Conservation (phyloP, 2,329 filamentous ascomycete genomes). For the Cladophialophora exuberans region DNA sequence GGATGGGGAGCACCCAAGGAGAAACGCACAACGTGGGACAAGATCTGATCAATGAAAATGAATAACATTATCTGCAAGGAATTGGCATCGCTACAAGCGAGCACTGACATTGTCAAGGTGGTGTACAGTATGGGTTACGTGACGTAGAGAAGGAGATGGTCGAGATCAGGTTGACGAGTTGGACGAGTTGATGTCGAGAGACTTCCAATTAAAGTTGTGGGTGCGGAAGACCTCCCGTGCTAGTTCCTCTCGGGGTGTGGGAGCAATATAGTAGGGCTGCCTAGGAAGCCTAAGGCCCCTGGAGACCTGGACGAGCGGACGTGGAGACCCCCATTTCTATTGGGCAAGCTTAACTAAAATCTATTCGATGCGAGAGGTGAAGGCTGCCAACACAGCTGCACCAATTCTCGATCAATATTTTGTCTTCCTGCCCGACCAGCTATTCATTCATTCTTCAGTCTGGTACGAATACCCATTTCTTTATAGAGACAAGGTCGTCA, state of each 20-base stretch:
- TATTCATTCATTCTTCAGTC: not conserved
- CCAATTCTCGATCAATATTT: not conserved
- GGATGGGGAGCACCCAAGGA: too few relatives aligned
- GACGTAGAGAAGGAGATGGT: not conserved
- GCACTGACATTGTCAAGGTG: not conserved
- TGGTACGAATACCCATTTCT: too few relatives aligned
- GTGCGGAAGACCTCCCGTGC: not conserved
- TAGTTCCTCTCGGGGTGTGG: not conserved
- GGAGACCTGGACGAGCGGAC: too few relatives aligned
- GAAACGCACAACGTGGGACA: too few relatives aligned
- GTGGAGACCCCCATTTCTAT: not conserved
- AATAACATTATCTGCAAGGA: too few relatives aligned
- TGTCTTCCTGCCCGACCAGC: not conserved
- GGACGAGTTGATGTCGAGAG: constrained; percentile 1
- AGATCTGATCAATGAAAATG: too few relatives aligned
- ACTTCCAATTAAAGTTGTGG: constrained; percentile 9
- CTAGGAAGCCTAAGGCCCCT: too few relatives aligned
- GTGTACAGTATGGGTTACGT: not conserved
- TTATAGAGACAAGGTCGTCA: too few relatives aligned
- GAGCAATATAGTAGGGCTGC: not conserved
- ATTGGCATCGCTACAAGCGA: not conserved
- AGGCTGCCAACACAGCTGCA: too few relatives aligned
- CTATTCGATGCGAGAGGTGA: not conserved
- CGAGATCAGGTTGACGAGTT: not conserved
- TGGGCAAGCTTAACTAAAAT: not conserved